Conservation (phyloP, 495 filamentous ascomycete genomes). For the Talaromyces stipitatus region DNA sequence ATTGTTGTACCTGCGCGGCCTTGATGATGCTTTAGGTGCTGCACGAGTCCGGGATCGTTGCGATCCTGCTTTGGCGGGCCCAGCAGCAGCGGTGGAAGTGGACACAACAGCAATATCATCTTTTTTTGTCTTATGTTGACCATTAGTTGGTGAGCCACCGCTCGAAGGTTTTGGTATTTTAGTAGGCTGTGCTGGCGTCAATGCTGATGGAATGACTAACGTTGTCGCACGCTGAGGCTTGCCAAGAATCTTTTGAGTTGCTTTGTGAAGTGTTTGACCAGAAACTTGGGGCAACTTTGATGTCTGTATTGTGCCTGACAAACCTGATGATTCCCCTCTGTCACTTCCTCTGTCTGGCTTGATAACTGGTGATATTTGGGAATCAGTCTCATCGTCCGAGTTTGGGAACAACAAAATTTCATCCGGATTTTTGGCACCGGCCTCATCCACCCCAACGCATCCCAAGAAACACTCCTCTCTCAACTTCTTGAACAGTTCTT, state of each 20-base stretch:
- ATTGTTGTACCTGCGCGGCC: not conserved
- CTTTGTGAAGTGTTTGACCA: not conserved
- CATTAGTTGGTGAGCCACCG: not conserved
- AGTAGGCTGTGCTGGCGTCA: conserved; percentile 1
- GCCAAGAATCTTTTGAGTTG: not conserved
- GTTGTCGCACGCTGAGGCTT: not conserved
- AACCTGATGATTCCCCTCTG: not conserved
- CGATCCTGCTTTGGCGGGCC: not conserved
- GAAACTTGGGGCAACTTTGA: not conserved
- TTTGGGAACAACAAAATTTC: conserved; percentile 33
- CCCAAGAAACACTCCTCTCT: conserved; percentile 39
- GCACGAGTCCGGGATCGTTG: not conserved
- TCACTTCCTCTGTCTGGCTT: not conserved
- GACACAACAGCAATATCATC: not conserved
- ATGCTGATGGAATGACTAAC: not conserved
- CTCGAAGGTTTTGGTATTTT: conserved; percentile 2
- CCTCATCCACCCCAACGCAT: conserved; percentile 35
- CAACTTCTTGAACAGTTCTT: conserved; percentile 13
- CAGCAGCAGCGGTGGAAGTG: not conserved
- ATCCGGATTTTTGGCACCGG: conserved; percentile 31
- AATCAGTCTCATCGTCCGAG: conserved; percentile 9
- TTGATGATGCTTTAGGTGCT: not conserved
- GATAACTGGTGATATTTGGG: conserved; percentile 13
- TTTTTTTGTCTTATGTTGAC: not conserved
- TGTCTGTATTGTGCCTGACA: not conserved